Percentiles rank a stretch among this genome's conserved stretches.
Conservation (phyloP, 192 early-diverging fungal genomes). For the Piromyces finnis region DNA sequence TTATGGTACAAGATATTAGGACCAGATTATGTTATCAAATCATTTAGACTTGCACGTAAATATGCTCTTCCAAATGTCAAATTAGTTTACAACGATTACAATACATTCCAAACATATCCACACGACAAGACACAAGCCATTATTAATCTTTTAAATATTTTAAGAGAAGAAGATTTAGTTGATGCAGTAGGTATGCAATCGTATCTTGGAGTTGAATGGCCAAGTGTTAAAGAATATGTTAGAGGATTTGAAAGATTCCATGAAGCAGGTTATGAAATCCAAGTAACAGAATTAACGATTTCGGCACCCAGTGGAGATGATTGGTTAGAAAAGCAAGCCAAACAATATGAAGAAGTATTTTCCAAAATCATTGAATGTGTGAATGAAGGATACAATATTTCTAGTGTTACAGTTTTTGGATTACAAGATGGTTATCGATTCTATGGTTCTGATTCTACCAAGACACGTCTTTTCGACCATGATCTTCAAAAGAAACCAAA, state of each 20-base stretch:
- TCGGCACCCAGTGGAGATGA: neutral
- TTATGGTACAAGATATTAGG: too few relatives aligned
- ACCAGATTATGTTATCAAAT: neutral
- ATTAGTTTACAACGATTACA: neutral
- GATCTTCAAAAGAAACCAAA: too few relatives aligned
- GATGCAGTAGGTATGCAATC: neutral
- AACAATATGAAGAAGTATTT: neutral
- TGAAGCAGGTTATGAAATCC: neutral
- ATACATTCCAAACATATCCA: neutral
- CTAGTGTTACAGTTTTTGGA: too few relatives aligned
- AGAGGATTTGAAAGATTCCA: neutral
- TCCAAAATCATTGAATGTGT: neutral
- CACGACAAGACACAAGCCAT: neutral
- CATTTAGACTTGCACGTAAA: neutral
- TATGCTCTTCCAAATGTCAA: neutral
- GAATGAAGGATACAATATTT: neutral
- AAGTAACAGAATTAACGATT: neutral
- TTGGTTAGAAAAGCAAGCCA: neutral
- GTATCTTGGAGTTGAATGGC: neutral
- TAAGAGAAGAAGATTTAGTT: neutral
- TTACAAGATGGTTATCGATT: too few relatives aligned
- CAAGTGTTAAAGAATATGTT: neutral
- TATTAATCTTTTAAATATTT: neutral
- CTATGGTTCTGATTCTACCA: too few relatives aligned
- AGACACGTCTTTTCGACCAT: too few relatives aligned